phyloP scores from a whole-genome alignment of 208 protist species.

The Trypanosoma theileri region DNA sequence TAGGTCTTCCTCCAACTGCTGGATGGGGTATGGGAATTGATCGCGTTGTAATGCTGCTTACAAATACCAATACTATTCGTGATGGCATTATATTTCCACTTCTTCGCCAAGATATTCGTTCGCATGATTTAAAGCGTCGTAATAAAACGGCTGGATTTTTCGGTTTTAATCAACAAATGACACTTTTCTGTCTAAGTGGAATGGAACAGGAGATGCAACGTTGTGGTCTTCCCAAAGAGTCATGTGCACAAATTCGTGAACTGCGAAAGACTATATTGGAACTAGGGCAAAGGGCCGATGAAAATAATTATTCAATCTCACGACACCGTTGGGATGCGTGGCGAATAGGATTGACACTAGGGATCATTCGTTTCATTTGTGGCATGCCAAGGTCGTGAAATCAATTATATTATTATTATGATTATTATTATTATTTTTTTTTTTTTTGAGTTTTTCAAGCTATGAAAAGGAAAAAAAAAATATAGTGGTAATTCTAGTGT shows the following conservation, averaged over 20 bases:
- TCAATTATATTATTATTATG: background rate
- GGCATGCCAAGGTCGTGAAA: constrained; percentile 27
- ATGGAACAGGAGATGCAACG: constrained; percentile 80
- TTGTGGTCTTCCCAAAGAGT: constrained; percentile 43
- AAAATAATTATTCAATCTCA: constrained; percentile 12
- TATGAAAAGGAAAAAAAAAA: too few species aligned
- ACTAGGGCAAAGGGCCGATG: constrained; percentile 18
- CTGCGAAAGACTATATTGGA: constrained; percentile 60
- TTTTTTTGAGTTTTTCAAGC: background rate
- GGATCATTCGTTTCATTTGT: constrained; percentile 69
- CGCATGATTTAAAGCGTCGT: constrained; percentile 75
- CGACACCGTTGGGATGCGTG: constrained; percentile 34
- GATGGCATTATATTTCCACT: constrained; percentile 90
- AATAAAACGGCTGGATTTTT: constrained; percentile 79
- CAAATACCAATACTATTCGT: constrained; percentile 79
- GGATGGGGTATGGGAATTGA: constrained; percentile 97
- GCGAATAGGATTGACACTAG: constrained; percentile 63
- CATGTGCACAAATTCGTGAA: constrained; percentile 56
- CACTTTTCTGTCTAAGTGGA: constrained; percentile 74
- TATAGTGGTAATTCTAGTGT: too few species aligned
- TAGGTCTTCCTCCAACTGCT: constrained; percentile 93
- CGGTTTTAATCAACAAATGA: constrained; percentile 82
- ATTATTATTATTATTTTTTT: constrained; percentile 27
- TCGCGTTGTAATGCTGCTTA: constrained; percentile 92
- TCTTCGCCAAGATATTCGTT: constrained; percentile 66